These are phyloP conservation scores for Chaetomium sp. DNA, from an alignment of 2,329 filamentous ascomycete species.

Conservation along the genomic window DNA sequence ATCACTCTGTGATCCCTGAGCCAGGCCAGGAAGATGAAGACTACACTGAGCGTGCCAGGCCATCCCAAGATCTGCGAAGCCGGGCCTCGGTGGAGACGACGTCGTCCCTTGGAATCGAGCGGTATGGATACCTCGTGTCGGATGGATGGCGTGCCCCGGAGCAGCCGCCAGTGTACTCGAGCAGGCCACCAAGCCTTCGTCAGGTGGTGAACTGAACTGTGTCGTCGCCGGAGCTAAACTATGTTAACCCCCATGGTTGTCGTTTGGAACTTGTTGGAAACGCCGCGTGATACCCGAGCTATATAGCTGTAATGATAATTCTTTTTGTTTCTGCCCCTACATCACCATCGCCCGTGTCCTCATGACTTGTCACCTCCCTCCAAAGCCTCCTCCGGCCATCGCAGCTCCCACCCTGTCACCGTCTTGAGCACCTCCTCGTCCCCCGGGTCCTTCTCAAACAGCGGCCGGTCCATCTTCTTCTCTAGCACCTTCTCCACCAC, in stretches of 20 bases:
- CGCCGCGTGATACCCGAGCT: conserved; percentile 10
- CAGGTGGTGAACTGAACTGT: conserved; percentile 6
- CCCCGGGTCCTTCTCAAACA: conserved; percentile 88
- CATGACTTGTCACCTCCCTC: conserved; percentile 26
- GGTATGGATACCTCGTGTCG: conserved; percentile 33
- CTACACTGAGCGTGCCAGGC: neutral
- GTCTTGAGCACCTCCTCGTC: conserved; percentile 80
- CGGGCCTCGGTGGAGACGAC: conserved; percentile 32
- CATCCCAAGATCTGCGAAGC: neutral
- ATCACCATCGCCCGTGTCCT: neutral
- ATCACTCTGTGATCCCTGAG: conserved; percentile 14
- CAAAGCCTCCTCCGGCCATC: conserved; percentile 57
- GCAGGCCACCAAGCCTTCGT: conserved; percentile 34
- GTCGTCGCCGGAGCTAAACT: neutral
- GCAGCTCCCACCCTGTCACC: conserved; percentile 75
- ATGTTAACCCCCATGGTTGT: neutral
- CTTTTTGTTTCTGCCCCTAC: neutral
- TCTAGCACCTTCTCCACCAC: conserved; percentile 79
- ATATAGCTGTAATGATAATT: conserved; percentile 19
- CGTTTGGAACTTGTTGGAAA: neutral
- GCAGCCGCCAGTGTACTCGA: conserved; percentile 30
- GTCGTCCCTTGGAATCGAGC: conserved; percentile 29
- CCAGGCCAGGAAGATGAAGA: neutral
- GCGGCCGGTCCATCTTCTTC: conserved; percentile 77
- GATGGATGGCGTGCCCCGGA: conserved; percentile 33